Evolutionary conservation across 768 basidiomycete genomes (phyloP), one percentile per base, ranked within the genome.

Genomic region (Strobilomyces dryophilus): DNA sequence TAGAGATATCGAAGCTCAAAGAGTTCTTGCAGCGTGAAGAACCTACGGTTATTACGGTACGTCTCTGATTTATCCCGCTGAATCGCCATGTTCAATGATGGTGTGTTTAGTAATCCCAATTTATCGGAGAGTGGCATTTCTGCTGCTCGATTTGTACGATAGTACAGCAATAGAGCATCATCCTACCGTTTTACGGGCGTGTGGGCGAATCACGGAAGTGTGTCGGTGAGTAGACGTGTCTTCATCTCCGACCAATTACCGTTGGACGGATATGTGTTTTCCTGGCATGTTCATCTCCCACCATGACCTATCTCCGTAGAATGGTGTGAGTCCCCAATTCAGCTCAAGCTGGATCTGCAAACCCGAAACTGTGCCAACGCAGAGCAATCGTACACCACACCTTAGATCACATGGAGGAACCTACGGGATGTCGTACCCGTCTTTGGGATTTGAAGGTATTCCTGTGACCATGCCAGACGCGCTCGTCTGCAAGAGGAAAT

Each of bases 41-140:
- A 76, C 97, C 97, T 37, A 95, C 94, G 46, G 97, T 99, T 58
- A 98, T 99, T 69, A 99, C 95, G 51, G 89, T 89, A 65, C 74
- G 84, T 72, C 40, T 14, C 15, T 24, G 12, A 10, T 20, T 9
- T 31, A 20, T 21, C 32, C 45, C 51, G 43, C 46, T 34, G 46
- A 47, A 49, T 49, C 40, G 4, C 56, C 52, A 45, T 54, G 3
- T 46, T 20, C n/a, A 40, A 24, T 24, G 24, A 24, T 10, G 8
- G n/a, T 17, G 7, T 40, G 44, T 43, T 41, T 45, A 63, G 62
- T 69, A 52, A 69, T 14, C 15, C 5, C 15, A 20, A n/a, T n/a
- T 27, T 20, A 24, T 26, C 8, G n/a, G 26, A 41, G 51, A 35
- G 31, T 10, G 14, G 18, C 12, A 4, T 2, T n/a, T 3, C 15